A percentile compares a stretch with the other conserved stretches of the same genome.
These are phyloP conservation scores for Climacium dendroides DNA, from an alignment of 225 moss, liverwort and hornwort genomes.

Conservation along the genomic window DNA sequence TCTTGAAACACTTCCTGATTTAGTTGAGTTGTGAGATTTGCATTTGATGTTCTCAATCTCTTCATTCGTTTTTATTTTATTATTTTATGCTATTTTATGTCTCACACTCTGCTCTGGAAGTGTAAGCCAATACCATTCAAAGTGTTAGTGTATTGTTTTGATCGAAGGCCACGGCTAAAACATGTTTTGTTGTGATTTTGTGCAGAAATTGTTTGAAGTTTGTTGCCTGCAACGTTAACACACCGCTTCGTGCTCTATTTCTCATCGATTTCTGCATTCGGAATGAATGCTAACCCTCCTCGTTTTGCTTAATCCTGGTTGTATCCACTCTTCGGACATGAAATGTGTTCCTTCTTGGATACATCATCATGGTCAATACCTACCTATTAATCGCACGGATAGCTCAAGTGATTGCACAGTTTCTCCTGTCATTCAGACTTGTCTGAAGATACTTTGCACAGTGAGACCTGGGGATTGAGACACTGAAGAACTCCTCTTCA, in stretches of 20 bases:
- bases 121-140: not conserved
- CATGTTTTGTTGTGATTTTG: not conserved
- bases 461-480: conserved; percentile 40
- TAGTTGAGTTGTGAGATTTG: not conserved
- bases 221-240: not conserved
- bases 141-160: not conserved
- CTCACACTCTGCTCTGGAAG: not conserved
- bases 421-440: conserved; percentile 38
- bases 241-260: not conserved
- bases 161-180: not conserved
- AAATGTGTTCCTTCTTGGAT: conserved; percentile 36
- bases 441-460: conserved; percentile 38
- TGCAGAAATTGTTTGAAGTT: not conserved
- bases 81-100: not conserved
- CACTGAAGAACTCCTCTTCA: not conserved
- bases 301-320: conserved; percentile 12
- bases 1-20: not conserved
- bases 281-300: conserved; percentile 33
- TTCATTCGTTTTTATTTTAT: not conserved
- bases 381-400: conserved; percentile 24
- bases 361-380: conserved; percentile 29
- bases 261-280: not conserved
- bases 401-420: conserved; percentile 25
- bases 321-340: conserved; percentile 23
- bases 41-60: not conserved